phyloP scores from a whole-genome alignment of 108 stramenopile species.

The Fistulifera pelliculosa region DNA sequence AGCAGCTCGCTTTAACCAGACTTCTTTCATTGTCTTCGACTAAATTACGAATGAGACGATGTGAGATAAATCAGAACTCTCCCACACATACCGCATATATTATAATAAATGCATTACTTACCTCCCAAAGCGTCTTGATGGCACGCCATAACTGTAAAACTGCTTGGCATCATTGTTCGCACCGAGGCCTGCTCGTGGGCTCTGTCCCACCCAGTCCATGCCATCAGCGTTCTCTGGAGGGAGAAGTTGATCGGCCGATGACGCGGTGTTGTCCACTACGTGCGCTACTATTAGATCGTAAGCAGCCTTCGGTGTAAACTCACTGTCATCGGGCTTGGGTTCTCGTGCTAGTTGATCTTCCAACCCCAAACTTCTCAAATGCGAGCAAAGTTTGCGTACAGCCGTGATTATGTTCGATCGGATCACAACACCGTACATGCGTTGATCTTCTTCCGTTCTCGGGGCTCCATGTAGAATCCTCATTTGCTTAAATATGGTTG shows the following conservation, averaged over 20 bases:
- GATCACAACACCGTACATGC: constrained; percentile 82
- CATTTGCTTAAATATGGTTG: constrained; percentile 97
- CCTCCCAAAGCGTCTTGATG: constrained; percentile 78
- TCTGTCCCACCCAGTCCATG: constrained; percentile 84
- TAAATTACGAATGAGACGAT: constrained; percentile 6
- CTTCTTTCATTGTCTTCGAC: constrained; percentile 57
- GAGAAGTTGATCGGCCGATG: constrained; percentile 16
- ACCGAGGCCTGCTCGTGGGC: constrained; percentile 65
- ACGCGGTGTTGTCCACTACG: constrained; percentile 67
- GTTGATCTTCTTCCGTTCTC: constrained; percentile 63
- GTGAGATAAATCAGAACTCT: not conserved
- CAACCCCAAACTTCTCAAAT: constrained; percentile 49
- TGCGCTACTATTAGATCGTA: constrained; percentile 42
- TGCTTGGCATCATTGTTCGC: constrained; percentile 80
- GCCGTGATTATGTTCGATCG: constrained; percentile 73
- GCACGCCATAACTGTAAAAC: constrained; percentile 70
- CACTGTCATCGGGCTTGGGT: constrained; percentile 26
- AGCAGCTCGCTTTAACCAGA: constrained; percentile 68
- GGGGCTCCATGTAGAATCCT: constrained; percentile 66
- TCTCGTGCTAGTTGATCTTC: constrained; percentile 61
- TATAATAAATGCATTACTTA: too few relatives aligned
- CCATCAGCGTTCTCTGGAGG: constrained; percentile 20
- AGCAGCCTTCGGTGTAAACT: constrained; percentile 63
- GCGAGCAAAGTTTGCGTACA: constrained; percentile 62
- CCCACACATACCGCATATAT: too few relatives aligned